Base-by-base conservation (phyloP, 192 early-diverging fungal species). In the Entomortierella parvispora region DNA sequence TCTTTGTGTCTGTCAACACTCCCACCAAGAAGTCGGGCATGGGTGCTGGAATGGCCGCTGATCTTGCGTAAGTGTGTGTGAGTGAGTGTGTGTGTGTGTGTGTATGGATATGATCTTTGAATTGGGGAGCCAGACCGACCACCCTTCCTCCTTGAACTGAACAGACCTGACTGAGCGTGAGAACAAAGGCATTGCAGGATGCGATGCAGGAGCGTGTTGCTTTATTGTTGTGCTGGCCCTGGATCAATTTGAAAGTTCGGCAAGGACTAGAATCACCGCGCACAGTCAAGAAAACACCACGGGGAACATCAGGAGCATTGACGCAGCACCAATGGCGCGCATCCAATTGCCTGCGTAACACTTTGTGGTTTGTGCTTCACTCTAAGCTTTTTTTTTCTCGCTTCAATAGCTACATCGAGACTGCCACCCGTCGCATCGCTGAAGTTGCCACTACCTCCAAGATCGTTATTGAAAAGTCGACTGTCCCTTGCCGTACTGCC, bases 381-480 rank as follows among this genome's bases (percentile, higher is more conserved):
- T 31, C 20, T n/a, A n/a, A 42, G 15, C 26, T 55, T 68, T 53
- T 53, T 43, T 67, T 8, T 47, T 46, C 47, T 65, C 22, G 14
- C 2, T 10, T 53, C 12, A 61, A 40, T 62, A 90, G 89, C 20
- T 94, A 93, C 53, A 84, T 98, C 58, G 93, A 95, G 81, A 63
- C 88, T 40, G 95, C 95, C 63, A 92, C 91, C 29, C 85, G 90
- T 44, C 82, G 88, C 62, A 96, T 98, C 71, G 96, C 96, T 9
- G 81, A 88, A 44, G 90, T 94, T 22, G 90, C 95, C 3, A 89
- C 62, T 49, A 86, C 83, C 50, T 86, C 90, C 79, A 96, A 96
- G 81, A 94, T 98, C 60, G 92, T 98, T 9, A 91, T 98, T 49
- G 95, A 95, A 79, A 96, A 95, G 84, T 96, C 94, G 2, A 98